A percentile compares a stretch with the other conserved stretches of the same genome.
Conservation (phyloP, 164 flowering plant species). For the Chimonanthus salicifolius region DNA sequence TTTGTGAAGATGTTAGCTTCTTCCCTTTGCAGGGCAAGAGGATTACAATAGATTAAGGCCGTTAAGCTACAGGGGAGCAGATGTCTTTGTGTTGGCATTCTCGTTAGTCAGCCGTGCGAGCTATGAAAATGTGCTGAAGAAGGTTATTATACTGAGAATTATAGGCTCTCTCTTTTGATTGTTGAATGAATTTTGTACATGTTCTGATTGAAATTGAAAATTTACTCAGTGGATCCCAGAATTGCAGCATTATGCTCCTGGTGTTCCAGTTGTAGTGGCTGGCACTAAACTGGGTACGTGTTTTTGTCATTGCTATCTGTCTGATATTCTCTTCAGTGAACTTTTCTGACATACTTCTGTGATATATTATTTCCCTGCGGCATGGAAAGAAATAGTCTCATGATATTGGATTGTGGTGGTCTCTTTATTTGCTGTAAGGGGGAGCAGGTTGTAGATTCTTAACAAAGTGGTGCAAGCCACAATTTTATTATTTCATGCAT, state of each 20-base stretch:
- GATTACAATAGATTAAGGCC: conserved; percentile 97
- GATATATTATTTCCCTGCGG: too few relatives aligned
- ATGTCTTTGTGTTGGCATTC: conserved; percentile 89
- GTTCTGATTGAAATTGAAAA: neutral
- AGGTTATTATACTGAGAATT: conserved; percentile 39
- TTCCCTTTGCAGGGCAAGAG: conserved; percentile 67
- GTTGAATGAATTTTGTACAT: neutral
- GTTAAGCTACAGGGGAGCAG: conserved; percentile 94
- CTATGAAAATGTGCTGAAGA: conserved; percentile 86
- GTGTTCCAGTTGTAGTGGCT: conserved; percentile 78
- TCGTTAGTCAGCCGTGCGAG: conserved; percentile 93
- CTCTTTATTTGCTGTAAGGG: too few relatives aligned
- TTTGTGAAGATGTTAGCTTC: conserved; percentile 4
- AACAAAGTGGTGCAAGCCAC: too few relatives aligned
- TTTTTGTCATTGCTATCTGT: too few relatives aligned
- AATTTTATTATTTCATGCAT: too few relatives aligned
- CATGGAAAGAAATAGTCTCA: too few relatives aligned
- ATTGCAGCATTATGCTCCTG: conserved; percentile 91
- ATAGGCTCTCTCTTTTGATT: neutral
- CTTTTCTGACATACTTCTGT: too few relatives aligned
- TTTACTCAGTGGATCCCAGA: conserved; percentile 92
- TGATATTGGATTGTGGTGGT: too few relatives aligned
- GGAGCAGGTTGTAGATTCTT: too few relatives aligned
- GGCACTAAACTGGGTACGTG: conserved; percentile 85
- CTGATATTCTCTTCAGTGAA: too few relatives aligned